Base-by-base conservation (phyloP, 306 rosid species). In the Quillaja saponaria region DNA sequence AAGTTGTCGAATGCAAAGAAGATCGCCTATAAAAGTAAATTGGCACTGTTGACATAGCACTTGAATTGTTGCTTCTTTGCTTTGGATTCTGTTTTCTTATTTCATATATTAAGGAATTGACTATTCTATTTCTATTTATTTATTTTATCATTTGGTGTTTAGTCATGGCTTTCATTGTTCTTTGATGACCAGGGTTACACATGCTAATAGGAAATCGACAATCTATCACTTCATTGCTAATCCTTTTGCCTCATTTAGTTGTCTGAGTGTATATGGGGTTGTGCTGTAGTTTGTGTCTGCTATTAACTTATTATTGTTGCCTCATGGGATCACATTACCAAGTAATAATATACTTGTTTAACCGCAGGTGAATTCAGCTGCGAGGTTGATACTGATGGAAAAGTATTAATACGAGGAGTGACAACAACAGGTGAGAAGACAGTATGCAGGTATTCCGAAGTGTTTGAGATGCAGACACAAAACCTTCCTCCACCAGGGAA, bases 401-500 rank as follows among this genome's bases (percentile, higher is more conserved):
- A 74, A 64, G 83, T 91, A 47, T 49, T 49, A 41, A 75, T 87
- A 18, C 50, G 34, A 5, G 97, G 95, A 68, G 66, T 82, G 53
- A 81, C 90, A 17, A 82, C 86, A 7, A 91, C 97, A 0, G 95
- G 97, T 8, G 96, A 85, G 84, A 74, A 77, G 47, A 68, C 61
- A 7, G 85, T 87, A 1, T 68, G 80, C 74, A 87, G 80, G 74
- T 66, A 80, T 69, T 83, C 89, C 12, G 85, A 83, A 48, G 78
- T 76, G 63, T 91, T 91, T 82, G 78, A 84, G 72, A 87, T 91
- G 96, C 86, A 80, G 54, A 76, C 87, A 6, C 85, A 63, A 8
- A 91, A 87, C 68, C 90, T 87, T 20, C 81, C 95, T 58, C 91
- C 87, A 5, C 88, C 95, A 1, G 96, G 96, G 10, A 71, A 84